Base-by-base conservation (phyloP, 2,329 filamentous ascomycete species). In the Alternaria longipes region DNA sequence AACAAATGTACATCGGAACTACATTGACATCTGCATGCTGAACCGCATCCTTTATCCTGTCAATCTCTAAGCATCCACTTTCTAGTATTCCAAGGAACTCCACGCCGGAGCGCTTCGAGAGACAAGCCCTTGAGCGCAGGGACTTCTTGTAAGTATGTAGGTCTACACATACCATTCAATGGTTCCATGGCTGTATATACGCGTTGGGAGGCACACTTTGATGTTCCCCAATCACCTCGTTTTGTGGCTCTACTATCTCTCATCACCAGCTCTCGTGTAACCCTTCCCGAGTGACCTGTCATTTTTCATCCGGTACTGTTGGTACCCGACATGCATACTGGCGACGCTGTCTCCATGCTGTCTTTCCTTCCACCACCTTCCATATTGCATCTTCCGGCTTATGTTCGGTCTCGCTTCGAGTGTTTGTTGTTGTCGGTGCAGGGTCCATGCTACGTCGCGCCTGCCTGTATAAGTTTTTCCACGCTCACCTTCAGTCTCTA, bases 401-500 rank as follows among this genome's bases (percentile, higher is more conserved):
- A 5, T 49, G 38, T 11, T 38, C 36, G 34, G 16, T 16, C 44
- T 47, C 30, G 44, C 34, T 36, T 61, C 24, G 51, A 20, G 14
- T 47, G 59, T 60, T 62, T 54, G 52, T 54, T 51, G 45, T 20
- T 28, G 41, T 52, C 54, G 40, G 58, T 49, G 61, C 60, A 60
- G 38, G 40, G 62, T 60, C 47, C 56, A 58, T 40, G 44, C 60
- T 54, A 50, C 62, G 8, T 59, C 26, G 60, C 60, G 47, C 60
- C 64, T 69, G 61, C 59, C 53, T 44, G 18, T 56, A 54, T 57
- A 59, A 52, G 45, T 12, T 50, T 28, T 42, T 38, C 20, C 51
- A 22, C 52, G 34, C 58, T 60, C 52, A 52, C 56, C 32, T 36
- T 50, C 45, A 14, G 12, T 50, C 54, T 50, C 28, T 20, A 22